Evolutionary conservation across 805 yeast species (phyloP), one percentile per base, ranked within the genome.

Genomic region (Cephaloascus albidus): DNA sequence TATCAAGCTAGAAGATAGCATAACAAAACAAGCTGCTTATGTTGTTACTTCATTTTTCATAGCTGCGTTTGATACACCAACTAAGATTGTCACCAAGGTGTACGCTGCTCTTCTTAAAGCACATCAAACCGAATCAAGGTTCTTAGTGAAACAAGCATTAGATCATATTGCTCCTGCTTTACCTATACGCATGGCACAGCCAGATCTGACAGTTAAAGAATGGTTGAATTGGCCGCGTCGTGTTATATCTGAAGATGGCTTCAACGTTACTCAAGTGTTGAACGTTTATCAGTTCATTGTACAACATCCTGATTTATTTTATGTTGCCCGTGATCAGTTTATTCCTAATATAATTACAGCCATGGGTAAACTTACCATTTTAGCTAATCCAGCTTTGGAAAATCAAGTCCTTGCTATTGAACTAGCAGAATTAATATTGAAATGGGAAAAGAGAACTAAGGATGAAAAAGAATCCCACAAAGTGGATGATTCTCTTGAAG

Each of bases 201-300:
- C 63, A 5, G 85, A 78, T 0, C 65, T 74, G 4, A 51, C 70
- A 2, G 72, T 78, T 5, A 64, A 71, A 43, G 69, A 68, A 39
- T 93, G 97, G 97, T 74, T 93, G 38, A 89, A 85, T 48, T 88
- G 96, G 89, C 95, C 96, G 0, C 78, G 97, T 47, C 72, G 97
- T 38, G 93, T 90, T 2, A 68, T 93, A 12, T 80, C 89, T 2
- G 97, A 94, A 53, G 95, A 88, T 52, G 90, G 93, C 0, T 84
- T 81, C 53, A 87, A 78, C 50, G 88, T 87, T 3, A 76, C 81
- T 2, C 96, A 87, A 52, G 96, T 89, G 31, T 65, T 85, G 43
- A 84, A 85, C 43, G 84, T 93, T 10, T 93, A 87, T 49, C 95
- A 87, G 53, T 87, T 90, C 50, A 76, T 93, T 57, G 86, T 86